Conservation (phyloP, 108 stramenopile species). For the Fistulifera pelliculosa region DNA sequence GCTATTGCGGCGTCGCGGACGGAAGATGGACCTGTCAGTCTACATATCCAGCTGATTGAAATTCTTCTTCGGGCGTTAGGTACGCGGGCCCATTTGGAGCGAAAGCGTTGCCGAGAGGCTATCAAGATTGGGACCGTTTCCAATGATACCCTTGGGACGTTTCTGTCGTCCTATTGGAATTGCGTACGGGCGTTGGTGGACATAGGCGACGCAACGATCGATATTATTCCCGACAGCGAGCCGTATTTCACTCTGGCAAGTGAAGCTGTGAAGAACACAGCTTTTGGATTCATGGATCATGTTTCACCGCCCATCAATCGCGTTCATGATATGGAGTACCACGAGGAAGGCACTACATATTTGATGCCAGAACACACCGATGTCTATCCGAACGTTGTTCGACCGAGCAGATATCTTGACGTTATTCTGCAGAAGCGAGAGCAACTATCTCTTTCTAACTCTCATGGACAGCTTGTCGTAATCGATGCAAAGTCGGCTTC, state of each 20-base stretch:
- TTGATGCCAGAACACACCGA: not conserved
- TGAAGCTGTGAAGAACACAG: not conserved
- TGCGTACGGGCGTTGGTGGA: slow-evolving; percentile 32
- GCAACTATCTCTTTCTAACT: not conserved
- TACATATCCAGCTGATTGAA: not conserved
- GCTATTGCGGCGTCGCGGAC: not conserved
- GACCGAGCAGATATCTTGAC: not conserved
- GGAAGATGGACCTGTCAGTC: slow-evolving; percentile 1
- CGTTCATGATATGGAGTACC: not conserved
- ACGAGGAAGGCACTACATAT: not conserved
- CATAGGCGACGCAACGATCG: slow-evolving; percentile 31
- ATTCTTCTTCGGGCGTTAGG: not conserved
- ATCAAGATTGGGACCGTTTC: not conserved
- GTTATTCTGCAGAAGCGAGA: not conserved
- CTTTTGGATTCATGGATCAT: not conserved
- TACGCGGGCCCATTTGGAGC: not conserved
- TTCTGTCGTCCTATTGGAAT: slow-evolving; percentile 7
- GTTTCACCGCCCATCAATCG: not conserved
- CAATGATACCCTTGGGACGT: slow-evolving; percentile 3
- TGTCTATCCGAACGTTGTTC: not conserved
- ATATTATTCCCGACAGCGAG: slow-evolving; percentile 19
- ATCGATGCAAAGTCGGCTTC: not conserved
- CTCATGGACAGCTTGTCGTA: not conserved
- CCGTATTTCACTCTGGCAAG: slow-evolving; percentile 7
- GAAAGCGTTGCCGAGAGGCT: slow-evolving; percentile 4